Base-by-base conservation (phyloP, 345 rosid genomes). In the Turnera subulata region DNA sequence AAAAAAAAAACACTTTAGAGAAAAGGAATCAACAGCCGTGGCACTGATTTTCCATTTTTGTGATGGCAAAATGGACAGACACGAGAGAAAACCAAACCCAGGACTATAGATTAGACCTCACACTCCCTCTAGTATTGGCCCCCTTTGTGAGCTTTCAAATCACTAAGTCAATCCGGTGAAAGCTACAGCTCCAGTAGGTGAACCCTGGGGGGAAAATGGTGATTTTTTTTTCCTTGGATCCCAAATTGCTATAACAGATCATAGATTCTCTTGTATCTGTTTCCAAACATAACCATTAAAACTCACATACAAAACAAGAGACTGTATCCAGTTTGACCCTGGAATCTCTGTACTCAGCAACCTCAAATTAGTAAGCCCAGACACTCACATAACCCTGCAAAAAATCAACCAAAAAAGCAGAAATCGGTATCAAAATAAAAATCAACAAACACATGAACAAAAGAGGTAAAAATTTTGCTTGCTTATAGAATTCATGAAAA, bases 121-220 rank as follows among this genome's bases (percentile, higher is more conserved):
- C 70, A 49, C 32, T 55, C 70, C 46, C 32, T 55, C 70, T 50
- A 63, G 65, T 64, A 50, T 61, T 50, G 42, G 46, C 52, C 63
- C n/a, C n/a, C n/a, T n/a, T 46, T 47, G 38, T 25, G 65, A 67
- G 67, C 53, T 53, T 74, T 67, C 75, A 75, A 78, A 74, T 70
- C 66, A 66, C 10, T 1, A 24, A 63, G 74, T 69, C 76, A 80
- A 74, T 24, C 42, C 53, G 53, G 72, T 64, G 69, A 58, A 58
- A 64, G 63, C 46, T 70, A 73, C 72, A 64, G 58, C 62, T 45
- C 50, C 19, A 47, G 51, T 46, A 58, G 55, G 21, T 62, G 59
- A 33, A 46, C 22, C 26, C 8, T n/a, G n/a, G n/a, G 35, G 18
- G 1, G 12, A 29, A 58, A 58, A 51, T 51, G 60, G 60, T 40